Percentiles rank a stretch among this genome's conserved stretches.
Evolutionary conservation across 805 yeast genomes (phyloP).

Genomic region (Starmerella sp.): DNA sequence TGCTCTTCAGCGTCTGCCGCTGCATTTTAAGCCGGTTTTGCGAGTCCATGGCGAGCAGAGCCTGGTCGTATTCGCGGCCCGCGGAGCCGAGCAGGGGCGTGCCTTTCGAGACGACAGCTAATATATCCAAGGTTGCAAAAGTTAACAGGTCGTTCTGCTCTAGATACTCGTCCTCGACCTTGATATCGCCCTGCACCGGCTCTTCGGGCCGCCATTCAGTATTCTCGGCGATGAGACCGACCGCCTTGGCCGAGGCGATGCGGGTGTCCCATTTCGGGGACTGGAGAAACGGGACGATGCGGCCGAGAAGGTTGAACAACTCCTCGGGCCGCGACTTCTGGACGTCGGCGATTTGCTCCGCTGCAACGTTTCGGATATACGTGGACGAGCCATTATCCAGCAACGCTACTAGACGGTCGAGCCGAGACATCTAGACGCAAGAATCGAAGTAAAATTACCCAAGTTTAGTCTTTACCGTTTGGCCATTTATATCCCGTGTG

Average conservation of each 20-base stretch:
- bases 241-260: conserved; percentile 84
- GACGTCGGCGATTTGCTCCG: conserved; percentile 88
- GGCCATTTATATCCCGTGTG: neutral
- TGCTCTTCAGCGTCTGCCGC: conserved; percentile 34
- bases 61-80: conserved; percentile 38
- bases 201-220: conserved; percentile 80
- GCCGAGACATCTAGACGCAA: conserved; percentile 22
- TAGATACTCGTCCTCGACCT: conserved; percentile 24
- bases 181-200: conserved; percentile 8
- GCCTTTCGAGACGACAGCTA: conserved; percentile 32
- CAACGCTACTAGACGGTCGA: conserved; percentile 29
- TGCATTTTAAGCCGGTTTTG: conserved; percentile 42
- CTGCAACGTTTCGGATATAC: conserved; percentile 89
- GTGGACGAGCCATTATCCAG: conserved; percentile 93
- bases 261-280: conserved; percentile 92
- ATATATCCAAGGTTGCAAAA: conserved; percentile 31
- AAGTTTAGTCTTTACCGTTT: neutral
- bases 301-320: conserved; percentile 62
- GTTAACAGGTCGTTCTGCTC: conserved; percentile 21
- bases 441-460: neutral
- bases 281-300: conserved; percentile 81
- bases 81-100: conserved; percentile 52
- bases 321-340: conserved; percentile 95
- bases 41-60: conserved; percentile 32
- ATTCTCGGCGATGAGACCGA: conserved; percentile 82